Conservation (phyloP, 139 green algal species). For the Closterium sp. region DNA sequence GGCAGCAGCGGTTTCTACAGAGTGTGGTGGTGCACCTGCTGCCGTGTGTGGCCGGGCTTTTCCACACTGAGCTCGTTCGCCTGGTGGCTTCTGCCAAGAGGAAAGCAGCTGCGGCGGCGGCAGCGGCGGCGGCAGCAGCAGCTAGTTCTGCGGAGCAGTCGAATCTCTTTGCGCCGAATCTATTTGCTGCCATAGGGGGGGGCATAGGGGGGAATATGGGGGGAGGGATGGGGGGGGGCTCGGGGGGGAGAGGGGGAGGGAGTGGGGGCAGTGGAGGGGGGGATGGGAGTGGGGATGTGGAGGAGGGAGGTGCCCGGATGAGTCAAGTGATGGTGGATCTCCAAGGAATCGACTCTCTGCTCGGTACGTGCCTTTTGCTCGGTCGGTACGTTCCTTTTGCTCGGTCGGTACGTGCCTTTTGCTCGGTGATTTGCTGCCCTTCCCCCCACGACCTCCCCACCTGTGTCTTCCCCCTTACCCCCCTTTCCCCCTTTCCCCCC, state of each 20-base stretch:
- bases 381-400: too few relatives aligned
- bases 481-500: too few relatives aligned
- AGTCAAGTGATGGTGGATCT: not conserved
- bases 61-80: not conserved
- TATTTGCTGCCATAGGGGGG: not conserved
- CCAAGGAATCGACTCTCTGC: not conserved
- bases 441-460: too few relatives aligned
- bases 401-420: too few relatives aligned
- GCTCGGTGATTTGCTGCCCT: too few relatives aligned
- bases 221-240: not conserved
- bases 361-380: not conserved
- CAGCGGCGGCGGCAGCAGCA: not conserved
- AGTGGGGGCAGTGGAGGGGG: not conserved
- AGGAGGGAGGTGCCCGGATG: not conserved
- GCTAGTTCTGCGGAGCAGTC: not conserved
- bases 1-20: not conserved
- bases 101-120: not conserved
- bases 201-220: not conserved
- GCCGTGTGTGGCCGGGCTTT: not conserved
- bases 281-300: not conserved
- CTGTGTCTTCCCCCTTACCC: too few relatives aligned
- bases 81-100: not conserved
- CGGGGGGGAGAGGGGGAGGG: not conserved
- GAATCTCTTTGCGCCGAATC: not conserved
- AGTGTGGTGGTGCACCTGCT: not conserved